phyloP scores from a whole-genome alignment of 345 rosid species.

The Luvunga scandens region DNA sequence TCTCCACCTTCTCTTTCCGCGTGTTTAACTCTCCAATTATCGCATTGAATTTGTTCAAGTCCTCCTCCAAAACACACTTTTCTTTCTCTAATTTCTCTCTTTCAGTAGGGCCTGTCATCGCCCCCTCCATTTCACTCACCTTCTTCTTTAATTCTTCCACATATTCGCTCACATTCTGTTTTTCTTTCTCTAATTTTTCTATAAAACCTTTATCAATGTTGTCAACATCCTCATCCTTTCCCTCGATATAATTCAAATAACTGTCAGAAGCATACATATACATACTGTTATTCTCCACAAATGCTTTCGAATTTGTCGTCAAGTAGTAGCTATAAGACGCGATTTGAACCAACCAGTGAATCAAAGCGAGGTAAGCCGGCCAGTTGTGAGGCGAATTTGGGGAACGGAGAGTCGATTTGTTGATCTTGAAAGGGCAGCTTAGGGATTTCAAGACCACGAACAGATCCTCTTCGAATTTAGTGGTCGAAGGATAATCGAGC shows the following conservation, averaged over 20 bases:
- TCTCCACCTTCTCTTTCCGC: slow-evolving; percentile 42
- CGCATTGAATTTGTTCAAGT: slow-evolving; percentile 58
- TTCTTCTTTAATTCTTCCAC: slow-evolving; percentile 33
- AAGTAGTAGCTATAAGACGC: slow-evolving; percentile 42
- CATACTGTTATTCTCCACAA: slow-evolving; percentile 46
- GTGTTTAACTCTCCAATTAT: slow-evolving; percentile 48
- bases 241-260: slow-evolving; percentile 50
- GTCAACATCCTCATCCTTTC: slow-evolving; percentile 62
- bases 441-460: slow-evolving; percentile 48
- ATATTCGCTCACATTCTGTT: slow-evolving; percentile 34
- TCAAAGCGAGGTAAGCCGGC: slow-evolving; percentile 69
- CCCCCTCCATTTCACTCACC: slow-evolving; percentile 44
- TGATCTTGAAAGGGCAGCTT: slow-evolving; percentile 67
- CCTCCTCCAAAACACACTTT: slow-evolving; percentile 61
- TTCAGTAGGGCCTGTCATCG: slow-evolving; percentile 54
- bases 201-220: slow-evolving; percentile 52
- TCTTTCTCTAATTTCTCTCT: slow-evolving; percentile 56
- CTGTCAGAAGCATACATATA: slow-evolving; percentile 39
- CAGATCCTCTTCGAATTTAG: slow-evolving; percentile 71
- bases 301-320: slow-evolving; percentile 21
- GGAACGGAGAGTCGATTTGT: slow-evolving; percentile 73
- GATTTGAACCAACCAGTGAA: slow-evolving; percentile 78
- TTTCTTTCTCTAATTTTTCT: slow-evolving; percentile 62
- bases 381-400: slow-evolving; percentile 89
- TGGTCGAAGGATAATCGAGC: slow-evolving; percentile 42